Evolutionary conservation across 129 eudicot genomes (phyloP).

Genomic region (Ambrosia trifida): DNA sequence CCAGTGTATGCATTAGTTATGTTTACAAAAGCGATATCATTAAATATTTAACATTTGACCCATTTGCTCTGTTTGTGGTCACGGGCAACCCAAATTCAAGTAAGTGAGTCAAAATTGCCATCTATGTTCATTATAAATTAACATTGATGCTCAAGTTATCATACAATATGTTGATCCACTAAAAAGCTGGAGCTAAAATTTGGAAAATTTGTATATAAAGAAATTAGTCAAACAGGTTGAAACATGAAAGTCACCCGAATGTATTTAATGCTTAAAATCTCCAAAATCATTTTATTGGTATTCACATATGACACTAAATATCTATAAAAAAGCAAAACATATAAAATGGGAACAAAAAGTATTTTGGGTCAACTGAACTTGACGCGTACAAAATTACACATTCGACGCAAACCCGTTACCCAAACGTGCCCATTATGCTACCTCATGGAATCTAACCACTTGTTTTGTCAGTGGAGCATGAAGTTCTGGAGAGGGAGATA

Average conservation of each 20-base stretch:
- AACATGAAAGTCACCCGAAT: no score
- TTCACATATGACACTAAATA: neutral
- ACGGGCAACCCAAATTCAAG: no score
- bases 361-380: neutral
- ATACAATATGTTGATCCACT: no score
- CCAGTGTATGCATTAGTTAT: no score
- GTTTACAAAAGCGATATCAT: neutral
- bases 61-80: neutral
- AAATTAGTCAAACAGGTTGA: neutral
- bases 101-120: no score
- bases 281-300: neutral
- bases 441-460: slow-evolving; percentile 1
- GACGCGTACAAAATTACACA: neutral
- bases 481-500: slow-evolving; percentile 86
- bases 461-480: slow-evolving; percentile 77
- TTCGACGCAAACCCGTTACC: neutral
- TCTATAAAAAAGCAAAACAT: no score
- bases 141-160: neutral
- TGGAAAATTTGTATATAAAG: neutral
- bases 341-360: no score
- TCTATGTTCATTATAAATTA: no score
- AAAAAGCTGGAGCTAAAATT: neutral
- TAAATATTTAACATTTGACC: neutral
- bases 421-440: neutral
- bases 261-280: neutral